Base-by-base conservation (phyloP, 169 alveolate genomes). In the Eimeria sp. region DNA sequence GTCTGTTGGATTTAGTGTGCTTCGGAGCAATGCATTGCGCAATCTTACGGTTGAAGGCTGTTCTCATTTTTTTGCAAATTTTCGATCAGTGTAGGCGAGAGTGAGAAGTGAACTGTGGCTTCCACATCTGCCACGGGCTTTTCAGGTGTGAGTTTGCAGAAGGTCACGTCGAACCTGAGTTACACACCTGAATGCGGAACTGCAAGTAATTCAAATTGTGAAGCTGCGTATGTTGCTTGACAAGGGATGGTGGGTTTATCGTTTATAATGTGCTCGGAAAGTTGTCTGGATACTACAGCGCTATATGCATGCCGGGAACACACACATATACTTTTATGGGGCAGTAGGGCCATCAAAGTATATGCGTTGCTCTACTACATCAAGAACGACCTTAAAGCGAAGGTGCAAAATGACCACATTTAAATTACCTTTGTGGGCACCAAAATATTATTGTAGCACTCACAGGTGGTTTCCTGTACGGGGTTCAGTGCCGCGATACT, bases 101-200 rank as follows among this genome's bases (percentile, higher is more conserved):
- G 46, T 33, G 52, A 49, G 60, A 93, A 93, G 71, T 93, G 96
- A 60, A 93, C 96, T 33, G 90, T 88, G 43, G 96, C 96, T 64
- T 93, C 96, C 46, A 88, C 96, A 13, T 93, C 96, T 49, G 96
- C 93, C 25, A 93, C 94, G 3, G 96, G 96, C 89, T 93, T 82
- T 68, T 49, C 89, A 23, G 96, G 94, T 13, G 96, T 93, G 30
- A 88, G 96, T 33, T 76, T 93, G 96, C 93, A 80, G 80, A 93
- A 83, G 3, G 96, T 93, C 80, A 93, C 96, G 54, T 64, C 77
- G 37, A 58, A 80, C 43, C 96, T 93, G 96, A 37, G 64, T 23
- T 68, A 64, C 68, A 64, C 20, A 37, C 54, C 30, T 40, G 13
- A 18, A 9, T 52, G 54, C 0, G 74, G 30, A 4, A 33, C 54